Conservation (phyloP, 2,329 filamentous ascomycete genomes). For the Talaromyces funiculosus region DNA sequence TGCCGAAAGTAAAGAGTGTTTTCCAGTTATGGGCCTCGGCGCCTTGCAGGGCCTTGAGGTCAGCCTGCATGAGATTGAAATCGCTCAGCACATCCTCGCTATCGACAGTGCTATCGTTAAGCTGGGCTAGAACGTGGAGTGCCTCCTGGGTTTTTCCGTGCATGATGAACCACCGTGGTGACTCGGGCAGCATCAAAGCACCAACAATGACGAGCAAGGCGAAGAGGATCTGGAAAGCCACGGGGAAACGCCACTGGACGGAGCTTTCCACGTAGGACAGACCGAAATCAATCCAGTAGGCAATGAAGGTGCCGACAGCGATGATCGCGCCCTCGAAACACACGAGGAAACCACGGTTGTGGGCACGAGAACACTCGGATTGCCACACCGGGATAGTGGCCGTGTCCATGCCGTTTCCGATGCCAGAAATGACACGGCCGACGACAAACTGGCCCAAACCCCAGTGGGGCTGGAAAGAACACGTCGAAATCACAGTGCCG, state of each 20-base stretch:
- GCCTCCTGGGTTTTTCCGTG: constrained; percentile 44
- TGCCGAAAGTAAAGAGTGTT: constrained; percentile 23
- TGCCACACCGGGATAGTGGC: constrained; percentile 38
- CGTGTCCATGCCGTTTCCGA: constrained; percentile 34
- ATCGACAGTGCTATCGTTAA: constrained; percentile 45
- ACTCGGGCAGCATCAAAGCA: constrained; percentile 4
- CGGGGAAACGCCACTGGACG: constrained; percentile 41
- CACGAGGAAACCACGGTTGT: constrained; percentile 31
- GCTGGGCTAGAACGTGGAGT: constrained; percentile 48
- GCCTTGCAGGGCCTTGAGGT: constrained; percentile 57
- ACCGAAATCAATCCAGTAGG: constrained; percentile 34
- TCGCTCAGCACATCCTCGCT: constrained; percentile 3
- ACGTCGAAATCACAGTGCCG: constrained; percentile 27
- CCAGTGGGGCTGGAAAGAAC: constrained; percentile 21
- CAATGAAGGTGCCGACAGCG: constrained; percentile 28
- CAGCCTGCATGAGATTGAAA: constrained; percentile 9
- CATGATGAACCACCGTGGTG: constrained; percentile 26
- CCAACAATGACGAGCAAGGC: not conserved
- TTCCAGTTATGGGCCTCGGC: constrained; percentile 57
- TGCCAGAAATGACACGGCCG: constrained; percentile 20
- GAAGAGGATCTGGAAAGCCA: constrained; percentile 40
- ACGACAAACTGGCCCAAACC: constrained; percentile 38
- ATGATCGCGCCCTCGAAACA: constrained; percentile 31
- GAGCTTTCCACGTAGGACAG: constrained; percentile 27
- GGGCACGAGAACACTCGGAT: constrained; percentile 30